phyloP scores from a whole-genome alignment of 2,329 filamentous ascomycete genomes.

The Whalleya microplaca region DNA sequence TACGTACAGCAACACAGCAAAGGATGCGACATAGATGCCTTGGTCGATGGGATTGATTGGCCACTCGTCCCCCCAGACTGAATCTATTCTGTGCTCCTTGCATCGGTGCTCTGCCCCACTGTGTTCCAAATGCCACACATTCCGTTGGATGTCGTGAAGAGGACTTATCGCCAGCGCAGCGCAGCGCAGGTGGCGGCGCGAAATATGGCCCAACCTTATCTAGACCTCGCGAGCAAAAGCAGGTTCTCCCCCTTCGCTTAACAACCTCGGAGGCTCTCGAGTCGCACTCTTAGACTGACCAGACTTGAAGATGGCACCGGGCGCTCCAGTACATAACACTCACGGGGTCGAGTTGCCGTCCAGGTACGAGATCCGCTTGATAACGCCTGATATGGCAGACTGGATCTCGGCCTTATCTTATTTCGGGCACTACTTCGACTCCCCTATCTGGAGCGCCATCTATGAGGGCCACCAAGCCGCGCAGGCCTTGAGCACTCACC shows the following conservation, averaged over 20 bases:
- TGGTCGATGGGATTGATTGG: constrained; percentile 16
- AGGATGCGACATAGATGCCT: constrained; percentile 15
- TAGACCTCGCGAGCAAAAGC: too few relatives aligned
- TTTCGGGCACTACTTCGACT: constrained; percentile 18
- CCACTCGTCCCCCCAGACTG: background rate
- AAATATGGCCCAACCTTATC: too few relatives aligned
- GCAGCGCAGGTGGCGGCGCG: too few relatives aligned
- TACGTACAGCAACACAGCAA: constrained; percentile 18
- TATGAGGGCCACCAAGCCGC: constrained; percentile 20
- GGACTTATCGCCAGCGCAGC: too few relatives aligned
- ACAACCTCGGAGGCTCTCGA: too few relatives aligned
- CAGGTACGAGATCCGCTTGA: constrained; percentile 26
- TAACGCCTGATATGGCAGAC: constrained; percentile 20
- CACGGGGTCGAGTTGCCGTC: constrained; percentile 23
- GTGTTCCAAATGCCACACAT: constrained; percentile 9
- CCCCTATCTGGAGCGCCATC: constrained; percentile 19
- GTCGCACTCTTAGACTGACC: background rate
- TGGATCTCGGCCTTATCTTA: constrained; percentile 22
- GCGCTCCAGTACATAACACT: constrained; percentile 16
- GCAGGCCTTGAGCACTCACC: constrained; percentile 14
- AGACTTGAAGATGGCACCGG: constrained; percentile 16
- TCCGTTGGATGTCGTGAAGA: background rate
- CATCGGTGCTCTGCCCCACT: constrained; percentile 10
- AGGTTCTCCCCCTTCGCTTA: too few relatives aligned
- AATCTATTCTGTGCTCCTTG: constrained; percentile 14